Percentiles rank a stretch among this genome's conserved stretches.
phyloP scores from a whole-genome alignment of 768 basidiomycete genomes.

The Tephrocybe sp. region DNA sequence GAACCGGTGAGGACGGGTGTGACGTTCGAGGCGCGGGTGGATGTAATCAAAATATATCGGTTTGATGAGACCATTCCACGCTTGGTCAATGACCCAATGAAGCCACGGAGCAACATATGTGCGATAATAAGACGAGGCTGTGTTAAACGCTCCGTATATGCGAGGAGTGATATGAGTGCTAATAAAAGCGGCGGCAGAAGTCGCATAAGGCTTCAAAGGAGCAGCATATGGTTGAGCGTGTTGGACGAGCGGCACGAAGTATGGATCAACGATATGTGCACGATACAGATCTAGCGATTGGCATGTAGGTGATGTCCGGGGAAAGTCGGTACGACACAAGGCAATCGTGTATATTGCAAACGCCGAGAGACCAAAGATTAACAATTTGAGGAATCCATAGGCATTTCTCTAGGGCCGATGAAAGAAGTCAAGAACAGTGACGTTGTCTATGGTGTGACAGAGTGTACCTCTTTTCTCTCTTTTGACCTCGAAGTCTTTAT shows the following conservation, averaged over 20 bases:
- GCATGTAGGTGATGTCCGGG: conserved; percentile 42
- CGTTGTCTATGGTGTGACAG: neutral
- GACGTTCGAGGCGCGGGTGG: conserved; percentile 30
- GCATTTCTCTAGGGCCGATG: neutral
- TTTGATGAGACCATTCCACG: conserved; percentile 23
- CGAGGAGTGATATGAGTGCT: conserved; percentile 30
- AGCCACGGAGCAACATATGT: conserved; percentile 17
- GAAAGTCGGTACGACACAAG: conserved; percentile 46
- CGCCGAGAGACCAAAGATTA: conserved; percentile 38
- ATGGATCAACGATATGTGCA: conserved; percentile 66
- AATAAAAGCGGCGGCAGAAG: conserved; percentile 21
- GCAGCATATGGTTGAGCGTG: conserved; percentile 38
- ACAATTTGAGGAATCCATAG: neutral
- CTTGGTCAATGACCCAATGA: conserved; percentile 9
- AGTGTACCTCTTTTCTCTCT: neutral
- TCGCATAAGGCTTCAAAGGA: conserved; percentile 9
- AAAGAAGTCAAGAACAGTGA: neutral
- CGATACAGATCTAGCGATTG: conserved; percentile 61
- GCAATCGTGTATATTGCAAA: conserved; percentile 51
- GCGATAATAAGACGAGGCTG: conserved; percentile 12
- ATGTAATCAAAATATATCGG: conserved; percentile 29
- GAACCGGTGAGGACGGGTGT: conserved; percentile 27
- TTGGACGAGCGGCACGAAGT: conserved; percentile 60
- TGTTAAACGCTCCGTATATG: conserved; percentile 26
- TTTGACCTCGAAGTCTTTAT: neutral